Evolutionary conservation across 495 filamentous ascomycete genomes (phyloP).

Genomic region (Parachaetomium inaequale): DNA sequence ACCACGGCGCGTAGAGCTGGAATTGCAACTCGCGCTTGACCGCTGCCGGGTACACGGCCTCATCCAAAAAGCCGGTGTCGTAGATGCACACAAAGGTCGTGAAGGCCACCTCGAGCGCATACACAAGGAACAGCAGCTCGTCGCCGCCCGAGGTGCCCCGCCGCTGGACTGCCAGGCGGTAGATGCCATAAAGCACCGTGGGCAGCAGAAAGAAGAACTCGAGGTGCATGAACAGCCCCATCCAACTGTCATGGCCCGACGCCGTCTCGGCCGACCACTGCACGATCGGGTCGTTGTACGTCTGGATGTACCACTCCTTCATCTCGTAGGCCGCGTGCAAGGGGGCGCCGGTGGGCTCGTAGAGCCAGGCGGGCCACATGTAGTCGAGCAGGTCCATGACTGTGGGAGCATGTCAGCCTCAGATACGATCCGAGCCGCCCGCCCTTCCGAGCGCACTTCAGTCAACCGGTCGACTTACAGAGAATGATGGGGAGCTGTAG

Average conservation of each 20-base stretch:
- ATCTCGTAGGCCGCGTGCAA: conserved; percentile 49
- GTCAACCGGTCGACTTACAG: conserved; percentile 48
- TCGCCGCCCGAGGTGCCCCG: conserved; percentile 47
- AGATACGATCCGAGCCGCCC: neutral
- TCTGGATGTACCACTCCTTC: conserved; percentile 61
- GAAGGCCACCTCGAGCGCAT: conserved; percentile 63
- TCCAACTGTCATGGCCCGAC: conserved; percentile 54
- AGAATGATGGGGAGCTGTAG: conserved; percentile 66
- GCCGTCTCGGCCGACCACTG: conserved; percentile 49
- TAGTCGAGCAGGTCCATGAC: conserved; percentile 64
- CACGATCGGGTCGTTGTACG: conserved; percentile 76
- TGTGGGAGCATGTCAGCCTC: conserved; percentile 25
- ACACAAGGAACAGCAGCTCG: conserved; percentile 64
- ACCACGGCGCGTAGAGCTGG: conserved; percentile 67
- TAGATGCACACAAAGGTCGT: conserved; percentile 68
- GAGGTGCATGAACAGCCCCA: conserved; percentile 62
- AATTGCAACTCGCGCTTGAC: conserved; percentile 48
- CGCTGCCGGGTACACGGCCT: conserved; percentile 44
- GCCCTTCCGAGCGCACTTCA: too few relatives aligned
- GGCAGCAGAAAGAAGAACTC: conserved; percentile 69
- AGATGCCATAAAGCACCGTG: conserved; percentile 56
- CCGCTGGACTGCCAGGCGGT: conserved; percentile 26
- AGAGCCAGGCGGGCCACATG: conserved; percentile 54
- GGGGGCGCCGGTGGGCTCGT: conserved; percentile 37
- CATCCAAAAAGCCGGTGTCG: conserved; percentile 50